Conservation (phyloP, 768 basidiomycete species). For the Rhodocollybia butyracea region DNA sequence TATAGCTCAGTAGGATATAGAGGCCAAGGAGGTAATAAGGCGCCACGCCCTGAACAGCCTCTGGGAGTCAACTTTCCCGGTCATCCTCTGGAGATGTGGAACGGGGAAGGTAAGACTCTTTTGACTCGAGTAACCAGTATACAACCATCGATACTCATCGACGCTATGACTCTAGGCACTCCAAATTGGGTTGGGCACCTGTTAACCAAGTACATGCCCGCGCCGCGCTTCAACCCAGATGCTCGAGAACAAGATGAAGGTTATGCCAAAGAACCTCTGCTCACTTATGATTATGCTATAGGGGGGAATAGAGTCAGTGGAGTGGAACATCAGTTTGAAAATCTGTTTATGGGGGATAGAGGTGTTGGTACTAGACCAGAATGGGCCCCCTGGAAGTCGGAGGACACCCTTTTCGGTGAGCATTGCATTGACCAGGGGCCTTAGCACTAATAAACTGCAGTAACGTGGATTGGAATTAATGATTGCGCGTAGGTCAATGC, state of each 20-base stretch:
- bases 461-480: constrained; percentile 68
- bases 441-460: constrained; percentile 23
- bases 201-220: constrained; percentile 40
- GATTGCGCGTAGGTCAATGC: constrained; percentile 49
- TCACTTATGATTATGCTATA: constrained; percentile 57
- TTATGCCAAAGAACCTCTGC: constrained; percentile 31
- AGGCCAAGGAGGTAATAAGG: constrained; percentile 11
- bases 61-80: constrained; percentile 52
- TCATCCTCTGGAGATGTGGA: constrained; percentile 29
- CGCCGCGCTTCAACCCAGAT: constrained; percentile 29
- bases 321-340: constrained; percentile 36
- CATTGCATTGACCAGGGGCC: neutral
- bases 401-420: constrained; percentile 47
- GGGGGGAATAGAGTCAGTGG: constrained; percentile 47
- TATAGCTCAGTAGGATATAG: constrained; percentile 44
- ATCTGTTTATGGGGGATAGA: constrained; percentile 33
- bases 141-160: too few species aligned
- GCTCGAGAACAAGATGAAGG: constrained; percentile 24
- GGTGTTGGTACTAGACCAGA: constrained; percentile 28
- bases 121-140: neutral
- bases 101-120: constrained; percentile 28
- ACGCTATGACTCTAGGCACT: constrained; percentile 7
- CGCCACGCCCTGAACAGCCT: constrained; percentile 41
- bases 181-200: constrained; percentile 67
- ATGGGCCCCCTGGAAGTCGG: constrained; percentile 38